Evolutionary conservation across 305 asterid species (phyloP), one percentile per base, ranked within the genome.

Genomic region (Fraxinus albicans): DNA sequence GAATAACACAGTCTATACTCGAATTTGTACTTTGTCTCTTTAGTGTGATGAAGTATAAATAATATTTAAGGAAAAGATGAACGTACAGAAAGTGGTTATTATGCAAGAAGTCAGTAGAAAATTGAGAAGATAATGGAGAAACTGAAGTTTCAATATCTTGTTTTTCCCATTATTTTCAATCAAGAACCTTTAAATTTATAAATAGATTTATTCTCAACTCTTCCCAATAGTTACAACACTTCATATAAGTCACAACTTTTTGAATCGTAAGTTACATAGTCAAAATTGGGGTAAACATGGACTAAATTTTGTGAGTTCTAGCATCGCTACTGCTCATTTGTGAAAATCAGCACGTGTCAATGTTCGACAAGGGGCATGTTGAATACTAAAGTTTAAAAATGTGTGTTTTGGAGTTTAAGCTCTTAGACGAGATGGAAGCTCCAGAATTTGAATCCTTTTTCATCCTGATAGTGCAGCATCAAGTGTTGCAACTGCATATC

Each of bases 401-500:
- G 3, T 3, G 19, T 47, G 19, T 47, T 12, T 15, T 12, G 58
- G 2, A 47, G 19, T 47, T 73, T 12, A 13, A 25, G 21, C n/a
- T 13, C 21, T 50, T 53, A 7, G 77, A 73, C 21, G 23, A 2
- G 3, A 67, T 72, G 69, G 36, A 65, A 13, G 19, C 58, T 47
- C 58, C 13, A 2, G 58, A 47, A 47, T 2, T n/a, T 13, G 29
- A 27, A 10, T 2, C 40, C 47, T 40, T 21, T 73, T 23, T 44
- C 29, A 21, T 1, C 25, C 23, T 73, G 75, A 44, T 77, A 36
- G 81, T 74, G 82, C 50, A 81, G 83, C 84, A 83, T 9, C 50
- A 47, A 10, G 77, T 36, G 83, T 63, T 19, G 72, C 83, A 81
- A 70, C 83, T 86, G 67, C 76, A 67, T 67, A n/a, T 58, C 7